Conservation (phyloP, 1,284 basidiomycete species). For the Irpex rosettiformis region DNA sequence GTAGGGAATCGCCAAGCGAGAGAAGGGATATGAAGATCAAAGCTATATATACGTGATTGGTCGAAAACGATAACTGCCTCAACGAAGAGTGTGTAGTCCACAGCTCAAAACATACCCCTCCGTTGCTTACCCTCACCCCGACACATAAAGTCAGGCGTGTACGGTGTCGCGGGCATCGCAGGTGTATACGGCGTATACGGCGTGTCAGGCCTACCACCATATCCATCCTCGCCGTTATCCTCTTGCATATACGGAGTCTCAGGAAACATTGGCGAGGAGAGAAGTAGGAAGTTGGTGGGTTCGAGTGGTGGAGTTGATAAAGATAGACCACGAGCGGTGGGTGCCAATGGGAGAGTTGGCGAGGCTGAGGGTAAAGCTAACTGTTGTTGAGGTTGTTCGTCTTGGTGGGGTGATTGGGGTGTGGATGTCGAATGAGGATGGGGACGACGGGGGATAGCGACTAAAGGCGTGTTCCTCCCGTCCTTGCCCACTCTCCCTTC, state of each 20-base stretch:
- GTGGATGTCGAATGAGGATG: conserved; percentile 1
- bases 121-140: neutral
- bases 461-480: conserved; percentile 25
- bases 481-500: conserved; percentile 19
- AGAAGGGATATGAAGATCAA: too few relatives aligned
- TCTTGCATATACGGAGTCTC: too few relatives aligned
- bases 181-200: neutral
- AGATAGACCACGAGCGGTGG: too few relatives aligned
- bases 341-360: too few relatives aligned
- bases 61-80: too few relatives aligned
- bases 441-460: conserved; percentile 15
- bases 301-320: too few relatives aligned
- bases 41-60: too few relatives aligned
- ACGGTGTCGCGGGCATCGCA: neutral
- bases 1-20: too few relatives aligned
- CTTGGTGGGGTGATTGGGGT: conserved; percentile 9
- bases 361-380: neutral
- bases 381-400: too few relatives aligned
- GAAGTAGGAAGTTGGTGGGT: neutral
- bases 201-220: neutral
- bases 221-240: too few relatives aligned
- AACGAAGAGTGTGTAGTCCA: too few relatives aligned
- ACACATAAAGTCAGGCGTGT: neutral
- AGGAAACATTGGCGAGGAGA: too few relatives aligned
- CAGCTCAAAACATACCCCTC: neutral